These are phyloP conservation scores for Drosera spatulata DNA, from an alignment of 179 eudicot species.

Conservation along the genomic window DNA sequence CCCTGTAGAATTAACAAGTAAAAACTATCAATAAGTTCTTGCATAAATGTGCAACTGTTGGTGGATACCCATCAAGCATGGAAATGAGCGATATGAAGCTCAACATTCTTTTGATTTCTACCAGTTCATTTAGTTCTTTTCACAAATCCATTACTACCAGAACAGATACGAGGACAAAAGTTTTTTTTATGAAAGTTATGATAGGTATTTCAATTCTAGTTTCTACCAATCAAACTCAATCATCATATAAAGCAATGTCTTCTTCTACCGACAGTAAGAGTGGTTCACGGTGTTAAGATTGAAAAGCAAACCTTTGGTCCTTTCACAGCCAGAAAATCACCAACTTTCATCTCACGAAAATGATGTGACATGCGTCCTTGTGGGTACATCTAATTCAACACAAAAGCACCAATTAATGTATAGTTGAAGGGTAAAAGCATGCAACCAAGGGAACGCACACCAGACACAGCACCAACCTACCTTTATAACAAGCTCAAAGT, in stretches of 20 bases:
- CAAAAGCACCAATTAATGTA: no score
- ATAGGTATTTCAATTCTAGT: no score
- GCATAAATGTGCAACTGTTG: neutral
- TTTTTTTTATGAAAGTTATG: no score
- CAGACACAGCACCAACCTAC: constrained; percentile 15
- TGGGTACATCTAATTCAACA: constrained; percentile 68
- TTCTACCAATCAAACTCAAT: no score
- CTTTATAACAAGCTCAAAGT: constrained; percentile 88
- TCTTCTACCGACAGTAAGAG: no score
- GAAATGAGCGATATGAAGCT: no score
- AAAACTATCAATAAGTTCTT: neutral
- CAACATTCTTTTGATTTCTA: no score
- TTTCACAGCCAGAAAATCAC: constrained; percentile 76
- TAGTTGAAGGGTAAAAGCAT: neutral
- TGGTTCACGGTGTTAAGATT: neutral
- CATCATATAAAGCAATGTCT: no score
- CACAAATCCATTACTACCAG: no score
- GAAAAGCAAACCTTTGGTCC: constrained; percentile 71
- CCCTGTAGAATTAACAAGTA: constrained; percentile 40
- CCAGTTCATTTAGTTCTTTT: no score
- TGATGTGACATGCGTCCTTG: constrained; percentile 99
- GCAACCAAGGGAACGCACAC: constrained; percentile 4
- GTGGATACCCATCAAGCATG: no score
- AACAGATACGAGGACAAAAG: no score
- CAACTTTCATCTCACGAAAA: constrained; percentile 80